A percentile compares a stretch with the other conserved stretches of the same genome.
These are phyloP conservation scores for Priceomyces haplophilus DNA, from an alignment of 805 yeast species.

Conservation along the genomic window DNA sequence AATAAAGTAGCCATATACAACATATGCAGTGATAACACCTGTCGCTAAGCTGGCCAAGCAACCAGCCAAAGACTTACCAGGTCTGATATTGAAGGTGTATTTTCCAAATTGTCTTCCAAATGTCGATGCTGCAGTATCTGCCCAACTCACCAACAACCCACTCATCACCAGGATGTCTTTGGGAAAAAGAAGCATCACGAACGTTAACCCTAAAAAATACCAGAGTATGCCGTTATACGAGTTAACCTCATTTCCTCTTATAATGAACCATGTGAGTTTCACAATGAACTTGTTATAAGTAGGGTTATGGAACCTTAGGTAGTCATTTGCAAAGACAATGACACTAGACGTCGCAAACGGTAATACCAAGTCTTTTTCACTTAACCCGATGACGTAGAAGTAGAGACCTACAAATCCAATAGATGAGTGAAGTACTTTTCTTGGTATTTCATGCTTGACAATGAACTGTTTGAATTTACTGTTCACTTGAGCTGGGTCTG, in stretches of 20 bases:
- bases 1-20: constrained; percentile 70
- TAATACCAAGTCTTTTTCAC: constrained; percentile 53
- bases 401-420: constrained; percentile 81
- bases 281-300: constrained; percentile 68
- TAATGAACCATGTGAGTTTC: constrained; percentile 67
- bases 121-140: constrained; percentile 96
- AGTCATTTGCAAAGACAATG: constrained; percentile 59
- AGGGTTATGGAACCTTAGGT: constrained; percentile 59
- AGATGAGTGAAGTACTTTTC: constrained; percentile 84
- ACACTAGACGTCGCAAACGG: constrained; percentile 58
- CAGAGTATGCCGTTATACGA: constrained; percentile 81
- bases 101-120: constrained; percentile 85
- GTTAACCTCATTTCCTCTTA: constrained; percentile 78
- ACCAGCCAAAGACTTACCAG: constrained; percentile 85
- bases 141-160: constrained; percentile 85
- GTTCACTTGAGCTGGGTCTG: neutral
- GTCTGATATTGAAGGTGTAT: constrained; percentile 72
- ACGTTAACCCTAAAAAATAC: constrained; percentile 74
- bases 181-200: constrained; percentile 67
- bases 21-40: constrained; percentile 64
- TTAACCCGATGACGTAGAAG: constrained; percentile 62
- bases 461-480: constrained; percentile 35
- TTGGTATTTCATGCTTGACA: constrained; percentile 81
- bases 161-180: constrained; percentile 81
- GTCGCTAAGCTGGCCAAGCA: constrained; percentile 77